Conservation (phyloP, 257 asterid species). For the Mentha longifolia region DNA sequence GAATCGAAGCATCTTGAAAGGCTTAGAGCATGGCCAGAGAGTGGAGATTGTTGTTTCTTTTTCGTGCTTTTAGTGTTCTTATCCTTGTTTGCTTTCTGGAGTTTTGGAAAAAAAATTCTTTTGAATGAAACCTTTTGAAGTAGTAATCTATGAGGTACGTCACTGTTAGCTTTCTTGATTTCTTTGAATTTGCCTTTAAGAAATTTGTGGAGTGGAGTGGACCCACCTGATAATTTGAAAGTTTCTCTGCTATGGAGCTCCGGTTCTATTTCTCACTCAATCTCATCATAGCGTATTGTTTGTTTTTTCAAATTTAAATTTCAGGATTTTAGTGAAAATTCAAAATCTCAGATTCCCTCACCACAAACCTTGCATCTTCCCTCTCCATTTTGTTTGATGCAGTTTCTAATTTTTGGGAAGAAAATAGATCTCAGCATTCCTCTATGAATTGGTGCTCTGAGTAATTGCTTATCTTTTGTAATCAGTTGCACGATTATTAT, state of each 20-base stretch:
- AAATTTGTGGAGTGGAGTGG: slow-evolving; percentile 22
- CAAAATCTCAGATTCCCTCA: slow-evolving; percentile 34
- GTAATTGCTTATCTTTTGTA: background rate
- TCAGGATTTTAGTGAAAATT: background rate
- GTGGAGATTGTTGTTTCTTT: background rate
- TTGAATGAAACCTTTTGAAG: background rate
- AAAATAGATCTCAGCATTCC: slow-evolving; percentile 37
- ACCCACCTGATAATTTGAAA: slow-evolving; percentile 31
- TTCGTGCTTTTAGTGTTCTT: background rate
- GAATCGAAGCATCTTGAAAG: slow-evolving; percentile 16
- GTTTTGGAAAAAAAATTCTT: slow-evolving; percentile 14
- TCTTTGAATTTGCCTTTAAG: slow-evolving; percentile 2
- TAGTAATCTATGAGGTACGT: background rate
- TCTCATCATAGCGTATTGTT: background rate
- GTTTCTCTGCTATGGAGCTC: slow-evolving; percentile 10
- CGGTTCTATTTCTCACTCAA: slow-evolving; percentile 6
- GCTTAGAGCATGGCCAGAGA: slow-evolving; percentile 19
- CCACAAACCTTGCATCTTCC: background rate
- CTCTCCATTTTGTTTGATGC: slow-evolving; percentile 10
- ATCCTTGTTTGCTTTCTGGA: slow-evolving; percentile 18
- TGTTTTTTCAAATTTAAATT: background rate
- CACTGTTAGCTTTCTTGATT: background rate
- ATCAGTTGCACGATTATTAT: background rate
- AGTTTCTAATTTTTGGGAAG: slow-evolving; percentile 23
- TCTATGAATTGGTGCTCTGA: background rate